Evolutionary conservation across 1,139 yeast genomes (phyloP).

Genomic region (Debaryomyces udenii): DNA sequence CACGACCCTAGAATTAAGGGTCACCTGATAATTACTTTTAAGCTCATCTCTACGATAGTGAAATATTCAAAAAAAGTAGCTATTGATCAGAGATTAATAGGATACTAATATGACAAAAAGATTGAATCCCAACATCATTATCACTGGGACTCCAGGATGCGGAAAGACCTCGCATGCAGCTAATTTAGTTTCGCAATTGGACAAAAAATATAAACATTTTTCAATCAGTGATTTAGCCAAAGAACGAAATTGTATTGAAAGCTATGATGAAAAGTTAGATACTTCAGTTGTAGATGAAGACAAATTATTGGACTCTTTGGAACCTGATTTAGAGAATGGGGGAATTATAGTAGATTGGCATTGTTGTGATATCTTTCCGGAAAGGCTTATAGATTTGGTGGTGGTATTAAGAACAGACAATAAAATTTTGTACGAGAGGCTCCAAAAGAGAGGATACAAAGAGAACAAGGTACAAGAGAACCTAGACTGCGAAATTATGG

Average conservation of each 20-base stretch:
- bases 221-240: constrained; percentile 84
- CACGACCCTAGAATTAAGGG: constrained; percentile 1
- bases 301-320: constrained; percentile 76
- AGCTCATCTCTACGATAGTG: constrained; percentile 3
- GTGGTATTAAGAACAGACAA: constrained; percentile 85
- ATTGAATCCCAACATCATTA: constrained; percentile 72
- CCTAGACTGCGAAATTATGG: constrained; percentile 96
- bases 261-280: constrained; percentile 83
- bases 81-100: too few species aligned
- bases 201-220: constrained; percentile 54
- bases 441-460: constrained; percentile 72
- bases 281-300: constrained; percentile 93
- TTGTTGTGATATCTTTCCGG: constrained; percentile 94
- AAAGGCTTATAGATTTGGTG: constrained; percentile 86
- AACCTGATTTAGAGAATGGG: constrained; percentile 79
- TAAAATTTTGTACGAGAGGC: constrained; percentile 69
- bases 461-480: constrained; percentile 86
- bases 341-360: constrained; percentile 95
- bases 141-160: constrained; percentile 98
- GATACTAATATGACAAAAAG: constrained; percentile 49
- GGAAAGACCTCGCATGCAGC: constrained; percentile 91
- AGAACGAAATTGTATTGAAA: constrained; percentile 73
- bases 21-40: constrained; percentile 2
- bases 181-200: constrained; percentile 55
- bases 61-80: background rate